Base-by-base conservation (phyloP, 371 early-diverging fungal genomes). In the Vairimorpha ceranae region DNA sequence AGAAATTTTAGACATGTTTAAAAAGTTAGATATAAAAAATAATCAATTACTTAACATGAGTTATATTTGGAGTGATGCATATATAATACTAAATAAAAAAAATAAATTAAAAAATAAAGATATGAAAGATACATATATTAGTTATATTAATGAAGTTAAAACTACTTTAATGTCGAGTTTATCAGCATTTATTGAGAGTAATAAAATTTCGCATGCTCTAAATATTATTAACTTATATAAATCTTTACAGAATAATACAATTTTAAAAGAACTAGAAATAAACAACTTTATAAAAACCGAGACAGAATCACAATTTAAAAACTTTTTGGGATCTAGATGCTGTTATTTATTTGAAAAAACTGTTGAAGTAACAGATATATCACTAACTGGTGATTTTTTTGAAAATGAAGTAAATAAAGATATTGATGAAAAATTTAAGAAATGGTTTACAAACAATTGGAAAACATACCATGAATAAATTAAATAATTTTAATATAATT, bases 31-130 rank as follows among this genome's bases (percentile, higher is more conserved):
- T 38, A 70, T 80, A n/a, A 70, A 69, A 35, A 77, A 76, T 38
- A 67, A 74, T 15, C 77, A 77, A 35, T 30, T 59, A 0, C 58
- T 76, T 27, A 80, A 70, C 51, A 64, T 68, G 48, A 67, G 77
- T 17, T 80, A 67, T 68, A 38, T 80, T 30, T 80, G 77, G 75
- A 52, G 27, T n/a, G 80, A 80, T 54, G 64, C 69, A 59, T 46
- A 64, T 19, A 59, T 70, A 32, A 64, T 48, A 7, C 60, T 19
- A 7, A 48, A 14, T 21, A 21, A 48, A n/a, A 48, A 10, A 48
- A 21, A 21, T 48, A 10, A 10, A 4, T 4, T 4, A 33, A 15
- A 19, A 43, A 23, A 46, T 12, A 30, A 46, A 10, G 43, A 1
- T 0, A 48, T 21, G 38, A 51, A 41, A 75, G 38, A 54, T 21